Percentiles rank a stretch among this genome's conserved stretches.
Evolutionary conservation across 1,139 yeast genomes (phyloP).

Genomic region (Kodamaea anthophila): DNA sequence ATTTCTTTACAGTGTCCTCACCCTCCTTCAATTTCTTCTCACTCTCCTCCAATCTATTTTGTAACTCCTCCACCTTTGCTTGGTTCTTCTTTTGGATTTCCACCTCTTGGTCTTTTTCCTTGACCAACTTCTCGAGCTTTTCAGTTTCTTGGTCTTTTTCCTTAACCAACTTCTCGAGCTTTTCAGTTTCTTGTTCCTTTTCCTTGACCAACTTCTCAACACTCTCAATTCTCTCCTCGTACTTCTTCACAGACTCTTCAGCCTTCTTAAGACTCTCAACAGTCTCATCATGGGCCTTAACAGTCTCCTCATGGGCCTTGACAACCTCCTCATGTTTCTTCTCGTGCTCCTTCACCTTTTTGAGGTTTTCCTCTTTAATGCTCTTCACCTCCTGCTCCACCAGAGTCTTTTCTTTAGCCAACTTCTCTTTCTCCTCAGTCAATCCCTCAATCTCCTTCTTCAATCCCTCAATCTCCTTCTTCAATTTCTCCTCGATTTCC

Average conservation of each 20-base stretch:
- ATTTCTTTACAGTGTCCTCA: conserved; percentile 1
- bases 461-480: conserved; percentile 9
- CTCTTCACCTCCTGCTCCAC: not conserved
- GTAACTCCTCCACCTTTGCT: too few relatives aligned
- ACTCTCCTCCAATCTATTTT: too few relatives aligned
- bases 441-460: not conserved
- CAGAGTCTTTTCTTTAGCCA: not conserved
- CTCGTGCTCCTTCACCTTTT: not conserved
- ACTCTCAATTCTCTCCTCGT: conserved; percentile 1
- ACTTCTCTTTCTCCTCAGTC: not conserved
- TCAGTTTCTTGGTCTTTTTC: too few relatives aligned
- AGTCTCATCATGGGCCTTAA: conserved; percentile 11
- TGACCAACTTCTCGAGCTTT: too few relatives aligned
- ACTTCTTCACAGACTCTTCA: not conserved
- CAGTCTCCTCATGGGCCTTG: conserved; percentile 17
- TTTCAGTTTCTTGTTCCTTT: not conserved
- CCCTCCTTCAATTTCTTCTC: too few relatives aligned
- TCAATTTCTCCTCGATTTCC: conserved; percentile 4
- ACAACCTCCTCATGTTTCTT: not conserved
- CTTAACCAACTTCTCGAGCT: too few relatives aligned
- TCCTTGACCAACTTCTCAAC: not conserved
- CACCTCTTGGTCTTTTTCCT: too few relatives aligned
- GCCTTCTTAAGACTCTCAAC: not conserved
- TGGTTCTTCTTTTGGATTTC: too few relatives aligned
- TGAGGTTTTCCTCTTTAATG: not conserved